phyloP scores from a whole-genome alignment of 1,284 basidiomycete genomes.

The Moesziomyces parantarcticus region DNA sequence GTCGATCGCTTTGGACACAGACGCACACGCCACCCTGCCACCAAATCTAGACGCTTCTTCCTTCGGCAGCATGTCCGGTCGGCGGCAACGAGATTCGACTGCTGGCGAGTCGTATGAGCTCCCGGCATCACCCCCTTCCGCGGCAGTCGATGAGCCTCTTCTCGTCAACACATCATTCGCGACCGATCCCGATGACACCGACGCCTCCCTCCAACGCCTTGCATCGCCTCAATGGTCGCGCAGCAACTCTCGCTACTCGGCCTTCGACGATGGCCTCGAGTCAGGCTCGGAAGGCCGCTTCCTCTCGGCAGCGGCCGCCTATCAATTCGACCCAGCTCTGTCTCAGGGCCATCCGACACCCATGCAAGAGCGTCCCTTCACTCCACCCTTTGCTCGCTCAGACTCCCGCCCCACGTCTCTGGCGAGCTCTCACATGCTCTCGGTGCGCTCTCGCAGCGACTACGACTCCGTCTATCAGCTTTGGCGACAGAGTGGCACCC shows the following conservation, averaged over 20 bases:
- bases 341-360: constrained; percentile 6
- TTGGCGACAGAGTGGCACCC: constrained; percentile 32
- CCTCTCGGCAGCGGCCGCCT: constrained; percentile 12
- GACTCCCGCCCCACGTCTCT: constrained; percentile 18
- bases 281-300: constrained; percentile 4
- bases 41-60: neutral
- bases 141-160: constrained; percentile 21
- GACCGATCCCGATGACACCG: constrained; percentile 16
- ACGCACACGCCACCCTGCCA: too few species aligned
- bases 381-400: constrained; percentile 19
- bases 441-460: constrained; percentile 35
- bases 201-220: constrained; percentile 23
- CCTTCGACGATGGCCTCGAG: constrained; percentile 8
- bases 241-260: constrained; percentile 18
- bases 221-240: constrained; percentile 24
- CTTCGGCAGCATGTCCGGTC: constrained; percentile 15
- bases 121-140: constrained; percentile 19
- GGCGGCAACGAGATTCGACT: constrained; percentile 2
- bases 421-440: constrained; percentile 47
- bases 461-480: constrained; percentile 56
- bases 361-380: constrained; percentile 23
- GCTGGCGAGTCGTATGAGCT: constrained; percentile 24
- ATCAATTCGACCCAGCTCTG: constrained; percentile 5
- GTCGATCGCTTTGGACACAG: too few species aligned
- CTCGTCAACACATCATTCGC: constrained; percentile 21